Base-by-base conservation (phyloP, 768 basidiomycete genomes). In the Leccinum pellstonianum region DNA sequence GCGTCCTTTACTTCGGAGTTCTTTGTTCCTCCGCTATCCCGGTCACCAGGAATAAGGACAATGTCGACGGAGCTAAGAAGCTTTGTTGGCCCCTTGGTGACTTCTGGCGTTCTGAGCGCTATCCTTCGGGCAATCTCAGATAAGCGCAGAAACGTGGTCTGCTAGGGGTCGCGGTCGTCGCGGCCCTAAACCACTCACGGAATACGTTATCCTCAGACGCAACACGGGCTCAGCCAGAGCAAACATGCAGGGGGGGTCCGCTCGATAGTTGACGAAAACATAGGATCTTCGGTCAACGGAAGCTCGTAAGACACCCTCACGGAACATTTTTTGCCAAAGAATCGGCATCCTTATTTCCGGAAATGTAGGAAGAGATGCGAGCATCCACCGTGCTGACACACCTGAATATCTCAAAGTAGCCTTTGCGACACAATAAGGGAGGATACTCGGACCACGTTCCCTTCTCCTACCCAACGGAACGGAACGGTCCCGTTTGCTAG, bases 61-160 rank as follows among this genome's bases (percentile, higher is more conserved):
- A 47, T 65, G 21, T 57, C 53, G 51, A 63, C 58, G 69, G 61
- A 57, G 53, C 54, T 43, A 29, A 38, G 52, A 61, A 52, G 50
- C 60, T 56, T 29, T 59, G 38, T 27, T 49, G 9, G 25, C 37
- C 61, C 55, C n/a, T 54, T 64, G 56, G 56, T 47, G 58, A 57
- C 58, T 62, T 70, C 57, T 46, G 55, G 23, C 51, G 23, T 62
- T 65, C 58, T 59, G 25, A 48, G 48, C 25, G 17, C 33, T 49
- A 15, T 55, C 21, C 23, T 61, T 61, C 48, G 33, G 37, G 33
- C 52, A 62, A 68, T 68, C 66, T 68, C 27, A 62, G 68, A 65
- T 70, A 56, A 61, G 48, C 56, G 53, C 48, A 27, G 29, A 52
- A 47, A 51, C 43, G 19, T 46, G 62, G 27, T 37, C 19, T 21